Evolutionary conservation across 495 filamentous ascomycete genomes (phyloP), one percentile per base, ranked within the genome.

Genomic region (Mycothermus thermophilus): DNA sequence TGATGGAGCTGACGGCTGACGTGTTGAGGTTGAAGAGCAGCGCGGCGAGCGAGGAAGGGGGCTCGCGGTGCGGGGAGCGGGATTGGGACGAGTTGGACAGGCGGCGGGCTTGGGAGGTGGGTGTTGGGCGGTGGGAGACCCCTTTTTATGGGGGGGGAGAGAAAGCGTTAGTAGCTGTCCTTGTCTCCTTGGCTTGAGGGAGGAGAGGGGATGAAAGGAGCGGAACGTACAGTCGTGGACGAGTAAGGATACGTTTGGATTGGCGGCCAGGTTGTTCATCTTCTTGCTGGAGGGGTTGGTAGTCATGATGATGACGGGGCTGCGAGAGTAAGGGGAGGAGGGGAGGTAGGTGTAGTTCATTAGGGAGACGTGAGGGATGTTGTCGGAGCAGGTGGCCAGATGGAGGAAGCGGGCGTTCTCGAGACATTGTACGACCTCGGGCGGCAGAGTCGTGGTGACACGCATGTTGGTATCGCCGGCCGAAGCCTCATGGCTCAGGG

Each of bases 331-430:
- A 12, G 85, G 83, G 5, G 83, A 82, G 0, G 71, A 74, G 12
- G 87, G 80, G 34, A 97, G 81, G 63, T 93, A 97, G 50, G 90
- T 95, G 65, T 95, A 97, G 62, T 93, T 94, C 90, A 97, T 97
- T 44, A 97, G 75, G 17, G 83, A 88, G 53, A 96, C 81, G 61
- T 97, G 90, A 11, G 90, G 90, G 47, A 72, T 71, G 54, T 88
- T 75, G 47, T 74, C 67, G 54, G 71, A 72, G 57, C 77, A 87
- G 37, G 90, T 97, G 43, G 90, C 87, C 20, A 97, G 77, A 56
- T 97, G 92, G 38, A 97, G 85, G 62, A 94, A 97, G 51, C 90
- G 78, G 17, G 88, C 84, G 60, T 94, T 95, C 59, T 93, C 81
- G 33, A 96, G 70, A 51, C 86, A 93, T 43, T 83, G 69, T 10